Evolutionary conservation across 225 moss, liverwort and hornwort species (phyloP).

Genomic region (Sphagnum tenellum): DNA sequence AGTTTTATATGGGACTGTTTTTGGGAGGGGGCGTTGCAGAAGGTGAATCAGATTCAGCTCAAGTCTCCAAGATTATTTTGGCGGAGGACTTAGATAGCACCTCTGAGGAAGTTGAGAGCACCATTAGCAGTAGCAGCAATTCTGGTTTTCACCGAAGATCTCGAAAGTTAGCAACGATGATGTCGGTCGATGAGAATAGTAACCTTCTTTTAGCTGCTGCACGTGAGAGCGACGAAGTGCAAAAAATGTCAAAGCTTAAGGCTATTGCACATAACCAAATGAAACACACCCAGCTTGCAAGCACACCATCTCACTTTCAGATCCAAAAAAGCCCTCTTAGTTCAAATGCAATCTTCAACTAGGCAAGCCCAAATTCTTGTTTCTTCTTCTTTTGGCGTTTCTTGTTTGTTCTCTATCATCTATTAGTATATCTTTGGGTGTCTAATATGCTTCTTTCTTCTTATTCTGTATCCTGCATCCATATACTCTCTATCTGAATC

Average conservation of each 20-base stretch:
- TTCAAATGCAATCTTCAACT: conserved; percentile 79
- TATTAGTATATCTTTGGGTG: neutral
- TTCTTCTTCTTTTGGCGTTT: neutral
- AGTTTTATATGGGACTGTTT: too few species aligned
- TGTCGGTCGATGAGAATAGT: conserved; percentile 5
- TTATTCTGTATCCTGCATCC: too few species aligned
- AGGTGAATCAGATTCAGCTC: conserved; percentile 10
- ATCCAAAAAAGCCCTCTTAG: conserved; percentile 83
- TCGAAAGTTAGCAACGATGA: conserved; percentile 7
- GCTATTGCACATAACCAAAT: conserved; percentile 2
- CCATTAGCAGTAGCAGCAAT: neutral
- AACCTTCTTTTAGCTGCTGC: conserved; percentile 24
- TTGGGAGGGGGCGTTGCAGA: neutral
- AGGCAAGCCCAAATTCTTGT: conserved; percentile 30
- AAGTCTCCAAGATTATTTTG: conserved; percentile 15
- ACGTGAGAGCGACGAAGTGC: conserved; percentile 5
- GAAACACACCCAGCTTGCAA: conserved; percentile 28
- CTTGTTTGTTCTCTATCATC: neutral
- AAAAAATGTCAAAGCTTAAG: conserved; percentile 10
- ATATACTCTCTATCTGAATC: too few species aligned
- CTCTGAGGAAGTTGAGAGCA: conserved; percentile 14
- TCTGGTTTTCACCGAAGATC: conserved; percentile 4
- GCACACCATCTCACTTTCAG: conserved; percentile 52
- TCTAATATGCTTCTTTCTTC: too few species aligned
- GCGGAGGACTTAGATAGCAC: conserved; percentile 15